Evolutionary conservation across 768 basidiomycete genomes (phyloP).

Genomic region (Termitomyces bulborhizus): DNA sequence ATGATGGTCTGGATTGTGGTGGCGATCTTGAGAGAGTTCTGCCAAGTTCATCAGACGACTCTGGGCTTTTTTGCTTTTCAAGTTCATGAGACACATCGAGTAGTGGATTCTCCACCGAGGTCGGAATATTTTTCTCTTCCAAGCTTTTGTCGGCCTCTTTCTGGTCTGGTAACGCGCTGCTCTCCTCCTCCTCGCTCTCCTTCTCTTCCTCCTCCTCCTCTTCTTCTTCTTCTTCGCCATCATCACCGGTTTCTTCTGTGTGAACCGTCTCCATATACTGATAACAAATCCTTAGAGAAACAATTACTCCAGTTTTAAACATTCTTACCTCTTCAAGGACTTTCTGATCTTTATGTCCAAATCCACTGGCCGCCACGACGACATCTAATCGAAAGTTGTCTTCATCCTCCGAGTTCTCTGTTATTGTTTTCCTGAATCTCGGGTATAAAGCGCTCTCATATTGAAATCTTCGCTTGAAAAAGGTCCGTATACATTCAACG

Average conservation of each 20-base stretch:
- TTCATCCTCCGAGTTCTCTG: slow-evolving; percentile 28
- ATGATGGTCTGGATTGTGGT: slow-evolving; percentile 42
- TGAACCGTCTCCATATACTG: slow-evolving; percentile 64
- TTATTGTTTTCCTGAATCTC: slow-evolving; percentile 64
- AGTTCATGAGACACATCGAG: background rate
- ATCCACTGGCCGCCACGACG: slow-evolving; percentile 91
- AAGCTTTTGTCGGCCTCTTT: background rate
- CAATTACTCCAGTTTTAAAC: slow-evolving; percentile 12
- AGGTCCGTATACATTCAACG: slow-evolving; percentile 91
- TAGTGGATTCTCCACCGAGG: background rate
- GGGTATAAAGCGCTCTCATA: slow-evolving; percentile 92
- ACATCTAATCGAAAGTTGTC: slow-evolving; percentile 79
- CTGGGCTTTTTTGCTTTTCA: background rate
- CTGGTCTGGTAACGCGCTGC: background rate
- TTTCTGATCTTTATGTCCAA: slow-evolving; percentile 77
- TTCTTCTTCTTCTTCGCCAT: slow-evolving; percentile 27
- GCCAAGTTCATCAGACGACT: slow-evolving; percentile 16
- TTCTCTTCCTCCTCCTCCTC: slow-evolving; percentile 30
- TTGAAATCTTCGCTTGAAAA: slow-evolving; percentile 85
- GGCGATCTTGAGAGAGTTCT: slow-evolving; percentile 42
- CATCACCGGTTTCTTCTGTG: slow-evolving; percentile 21
- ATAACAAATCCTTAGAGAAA: slow-evolving; percentile 13
- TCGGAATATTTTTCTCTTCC: background rate
- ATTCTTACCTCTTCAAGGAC: slow-evolving; percentile 73
- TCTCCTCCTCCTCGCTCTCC: slow-evolving; percentile 30